Evolutionary conservation across 805 yeast species (phyloP), one percentile per base, ranked within the genome.

Genomic region (Barnettozyma salicaria): DNA sequence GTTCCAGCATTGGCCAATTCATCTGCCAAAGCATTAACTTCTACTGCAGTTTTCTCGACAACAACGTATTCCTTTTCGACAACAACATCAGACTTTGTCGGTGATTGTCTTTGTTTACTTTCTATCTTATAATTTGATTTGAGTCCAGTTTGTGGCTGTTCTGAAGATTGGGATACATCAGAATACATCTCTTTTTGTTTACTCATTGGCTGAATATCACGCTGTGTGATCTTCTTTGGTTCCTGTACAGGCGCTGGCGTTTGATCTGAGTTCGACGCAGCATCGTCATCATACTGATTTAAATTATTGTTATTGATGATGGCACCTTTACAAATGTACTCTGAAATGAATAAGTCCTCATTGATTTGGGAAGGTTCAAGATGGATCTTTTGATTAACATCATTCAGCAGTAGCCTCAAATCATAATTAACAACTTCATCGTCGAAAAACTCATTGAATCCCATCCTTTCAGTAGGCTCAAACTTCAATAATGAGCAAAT

Each of bases 1-100:
- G 67, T 59, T 2, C 78, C 79, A 3, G 79, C 79, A 41, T 66
- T 64, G 12, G 86, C 89, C 35, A 90, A 64, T 56, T 89, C 96
- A 59, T 90, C 97, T 3, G 98, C 98, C 40, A 92, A 68, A 3
- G 95, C 90, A 63, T 90, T 90, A 7, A 90, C 95, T 56, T 92
- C 97, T 4, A 90, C 97, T 0, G 92, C 86, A 34, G 95, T 74
- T 58, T 90, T 92, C 58, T 90, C 97, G 20, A 90, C 89, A 27
- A 90, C 95, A 23, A 90, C 97, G 50, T 90, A 90, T 52, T 88
- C 97, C 47, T 76, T 79, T 49, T 87, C 96, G 39, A 78, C 63
- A 19, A 72, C 67, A 17, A 71, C 53, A 36, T 78, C 83, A 17
- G 65, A 68, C 46, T 40, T 43, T n/a, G 29, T 41, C 25, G 29